Evolutionary conservation across 495 filamentous ascomycete genomes (phyloP).

Genomic region (Hypoxylon fuscum): DNA sequence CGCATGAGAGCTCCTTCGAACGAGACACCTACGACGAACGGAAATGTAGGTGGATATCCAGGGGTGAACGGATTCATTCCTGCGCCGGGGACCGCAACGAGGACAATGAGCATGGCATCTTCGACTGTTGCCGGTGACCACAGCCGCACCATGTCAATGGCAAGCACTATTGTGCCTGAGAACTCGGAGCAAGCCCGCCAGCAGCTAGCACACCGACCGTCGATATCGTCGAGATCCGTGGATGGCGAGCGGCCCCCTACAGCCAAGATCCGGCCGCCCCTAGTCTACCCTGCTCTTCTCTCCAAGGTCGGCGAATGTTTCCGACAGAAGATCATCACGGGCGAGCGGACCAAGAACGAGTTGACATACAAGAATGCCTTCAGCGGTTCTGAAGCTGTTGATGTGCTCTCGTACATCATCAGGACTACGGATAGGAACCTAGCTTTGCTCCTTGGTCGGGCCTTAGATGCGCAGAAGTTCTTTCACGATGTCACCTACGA

Average conservation of each 20-base stretch:
- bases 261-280: conserved; percentile 68
- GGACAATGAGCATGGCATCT: conserved; percentile 63
- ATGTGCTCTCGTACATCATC: conserved; percentile 92
- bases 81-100: conserved; percentile 54
- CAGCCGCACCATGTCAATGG: conserved; percentile 83
- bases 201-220: conserved; percentile 55
- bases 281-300: conserved; percentile 92
- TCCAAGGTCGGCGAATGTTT: conserved; percentile 92
- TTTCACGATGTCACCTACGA: conserved; percentile 99
- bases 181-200: conserved; percentile 47
- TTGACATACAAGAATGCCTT: conserved; percentile 97
- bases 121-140: conserved; percentile 53
- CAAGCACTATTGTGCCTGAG: conserved; percentile 73
- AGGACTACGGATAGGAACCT: conserved; percentile 96
- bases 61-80: conserved; percentile 39
- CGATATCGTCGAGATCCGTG: conserved; percentile 54
- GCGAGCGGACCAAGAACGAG: conserved; percentile 94
- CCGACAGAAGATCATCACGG: conserved; percentile 80
- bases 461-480: conserved; percentile 97
- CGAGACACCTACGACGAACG: conserved; percentile 35
- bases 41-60: conserved; percentile 22
- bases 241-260: conserved; percentile 60
- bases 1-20: conserved; percentile 55
- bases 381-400: conserved; percentile 92
- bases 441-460: conserved; percentile 89